Evolutionary conservation across 192 early-diverging fungal genomes (phyloP).

Genomic region (Haplosporangium gracile): DNA sequence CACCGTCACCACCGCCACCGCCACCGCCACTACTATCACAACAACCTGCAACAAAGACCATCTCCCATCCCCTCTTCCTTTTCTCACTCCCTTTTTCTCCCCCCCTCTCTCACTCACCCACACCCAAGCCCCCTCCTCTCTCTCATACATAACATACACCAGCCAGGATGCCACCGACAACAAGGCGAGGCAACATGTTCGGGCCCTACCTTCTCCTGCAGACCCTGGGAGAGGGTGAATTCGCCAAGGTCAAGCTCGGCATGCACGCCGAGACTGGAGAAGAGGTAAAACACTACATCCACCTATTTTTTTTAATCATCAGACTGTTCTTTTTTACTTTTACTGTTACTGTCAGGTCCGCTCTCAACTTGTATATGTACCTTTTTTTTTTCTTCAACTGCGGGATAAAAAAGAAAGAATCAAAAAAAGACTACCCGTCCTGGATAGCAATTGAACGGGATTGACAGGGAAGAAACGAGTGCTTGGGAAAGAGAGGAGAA

Average conservation of each 20-base stretch:
- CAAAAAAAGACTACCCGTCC: not conserved
- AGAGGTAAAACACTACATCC: constrained; percentile 63
- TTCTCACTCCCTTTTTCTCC: not conserved
- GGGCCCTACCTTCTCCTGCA: constrained; percentile 96
- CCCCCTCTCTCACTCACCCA: not conserved
- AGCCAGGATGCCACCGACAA: constrained; percentile 40
- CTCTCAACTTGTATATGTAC: constrained; percentile 12
- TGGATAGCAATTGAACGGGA: not conserved
- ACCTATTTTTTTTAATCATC: not conserved
- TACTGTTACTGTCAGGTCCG: not conserved
- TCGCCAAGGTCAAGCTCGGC: constrained; percentile 98
- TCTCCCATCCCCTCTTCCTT: not conserved
- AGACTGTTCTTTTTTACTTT: no score
- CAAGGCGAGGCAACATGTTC: constrained; percentile 75
- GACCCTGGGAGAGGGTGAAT: constrained; percentile 98
- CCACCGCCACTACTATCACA: not conserved
- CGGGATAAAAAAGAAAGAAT: constrained; percentile 7
- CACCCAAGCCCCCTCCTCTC: not conserved
- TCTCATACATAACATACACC: not conserved
- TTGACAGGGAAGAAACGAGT: not conserved
- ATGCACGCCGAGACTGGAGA: constrained; percentile 82
- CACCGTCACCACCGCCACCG: not conserved
- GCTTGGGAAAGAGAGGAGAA: not conserved
- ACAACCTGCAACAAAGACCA: not conserved
- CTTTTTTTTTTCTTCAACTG: not conserved